Evolutionary conservation across 176 grass and related monocot genomes (phyloP), one percentile per base, ranked within the genome.

Genomic region (Eleusine coracana): DNA sequence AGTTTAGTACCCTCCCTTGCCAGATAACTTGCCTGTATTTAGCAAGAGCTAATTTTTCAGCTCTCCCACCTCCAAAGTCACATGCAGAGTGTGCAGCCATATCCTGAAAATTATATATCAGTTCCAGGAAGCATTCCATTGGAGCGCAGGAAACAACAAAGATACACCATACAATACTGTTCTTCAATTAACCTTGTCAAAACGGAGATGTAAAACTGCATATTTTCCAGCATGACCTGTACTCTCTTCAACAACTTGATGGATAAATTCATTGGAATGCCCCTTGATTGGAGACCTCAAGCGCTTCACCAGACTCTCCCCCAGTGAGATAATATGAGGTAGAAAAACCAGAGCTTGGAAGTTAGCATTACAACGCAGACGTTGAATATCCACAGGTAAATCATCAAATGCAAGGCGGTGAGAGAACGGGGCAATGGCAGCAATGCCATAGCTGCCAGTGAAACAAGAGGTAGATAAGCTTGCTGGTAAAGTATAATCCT

Each of bases 1-100:
- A 95, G 68, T 98, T 98, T 56, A 90, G 85, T 69, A 98, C 92
- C 74, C 92, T 88, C 39, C 92, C 92, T 88, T 95, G 92, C 96
- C 96, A 98, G 71, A 98, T 91, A 73, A 95, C 90, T 76, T 95
- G 92, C 72, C 96, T 91, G 68, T 98, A 98, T 69, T 98, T 98
- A 48, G 92, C 96, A 37, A 98, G 51, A 82, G 96, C 96, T 80
- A 98, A 72, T 63, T 84, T 86, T 81, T 98, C 96, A 80, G 92
- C 92, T 87, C 82, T 93, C 49, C 96, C 96, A 66, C 92, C 92
- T 23, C 90, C 92, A 66, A 98, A 98, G 76, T 98, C 85, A 66
- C 92, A 98, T 15, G 92, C 85, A 83, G 92, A 98, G 85, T 98
- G 96, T 70, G 96, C 96, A 79, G 92, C 92, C 92, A 98, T 98